Evolutionary conservation across 345 rosid species (phyloP).

Genomic region (Rubroshorea leprosula): DNA sequence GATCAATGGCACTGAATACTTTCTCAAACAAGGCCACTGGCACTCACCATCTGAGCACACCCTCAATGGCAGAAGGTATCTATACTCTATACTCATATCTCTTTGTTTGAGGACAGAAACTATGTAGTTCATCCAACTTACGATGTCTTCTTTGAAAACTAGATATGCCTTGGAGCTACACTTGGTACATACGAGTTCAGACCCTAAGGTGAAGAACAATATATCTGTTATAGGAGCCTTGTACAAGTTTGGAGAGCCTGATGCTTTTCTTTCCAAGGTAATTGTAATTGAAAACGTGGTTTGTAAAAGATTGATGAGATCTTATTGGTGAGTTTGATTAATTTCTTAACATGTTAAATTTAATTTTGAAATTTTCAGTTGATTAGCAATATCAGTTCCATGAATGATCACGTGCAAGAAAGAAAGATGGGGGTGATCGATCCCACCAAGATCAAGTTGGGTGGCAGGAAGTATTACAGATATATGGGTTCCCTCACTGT

Average conservation of each 20-base stretch:
- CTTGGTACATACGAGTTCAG: constrained; percentile 55
- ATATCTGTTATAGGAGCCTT: constrained; percentile 45
- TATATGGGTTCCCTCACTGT: constrained; percentile 74
- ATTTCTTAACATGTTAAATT: no score
- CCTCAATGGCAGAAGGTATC: constrained; percentile 55
- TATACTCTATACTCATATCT: not conserved
- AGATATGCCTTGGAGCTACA: constrained; percentile 69
- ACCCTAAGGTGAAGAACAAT: constrained; percentile 31
- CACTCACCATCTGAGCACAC: constrained; percentile 80
- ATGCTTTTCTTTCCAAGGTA: constrained; percentile 57
- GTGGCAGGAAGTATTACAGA: constrained; percentile 48
- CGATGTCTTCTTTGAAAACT: not conserved
- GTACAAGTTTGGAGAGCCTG: constrained; percentile 43
- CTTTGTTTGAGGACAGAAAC: not conserved
- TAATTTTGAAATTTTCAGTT: constrained; percentile 20
- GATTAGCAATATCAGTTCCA: constrained; percentile 14
- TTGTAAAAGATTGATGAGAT: no score
- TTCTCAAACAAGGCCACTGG: constrained; percentile 72
- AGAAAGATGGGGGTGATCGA: constrained; percentile 38
- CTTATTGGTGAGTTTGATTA: no score
- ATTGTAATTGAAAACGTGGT: no score
- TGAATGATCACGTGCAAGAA: constrained; percentile 20
- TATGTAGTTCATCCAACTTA: not conserved
- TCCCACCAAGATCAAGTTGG: constrained; percentile 43
- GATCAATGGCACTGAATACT: constrained; percentile 39